Conservation (phyloP, 805 yeast genomes). For the Candida vaughaniae region DNA sequence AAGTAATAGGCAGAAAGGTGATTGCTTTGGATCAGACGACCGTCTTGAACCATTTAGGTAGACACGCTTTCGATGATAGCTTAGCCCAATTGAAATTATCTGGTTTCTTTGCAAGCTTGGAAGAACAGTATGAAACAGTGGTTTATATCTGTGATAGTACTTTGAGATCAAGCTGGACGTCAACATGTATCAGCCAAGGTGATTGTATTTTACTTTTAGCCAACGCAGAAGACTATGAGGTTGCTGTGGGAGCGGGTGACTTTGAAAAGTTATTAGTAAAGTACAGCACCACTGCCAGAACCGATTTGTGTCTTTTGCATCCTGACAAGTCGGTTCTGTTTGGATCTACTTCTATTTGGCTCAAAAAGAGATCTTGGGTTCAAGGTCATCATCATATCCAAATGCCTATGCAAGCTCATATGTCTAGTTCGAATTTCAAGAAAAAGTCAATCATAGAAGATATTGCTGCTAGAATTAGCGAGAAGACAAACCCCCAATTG, state of each 20-base stretch:
- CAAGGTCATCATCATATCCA: slow-evolving; percentile 91
- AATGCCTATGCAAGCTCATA: slow-evolving; percentile 40
- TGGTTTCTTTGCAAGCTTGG: slow-evolving; percentile 87
- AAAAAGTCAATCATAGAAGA: slow-evolving; percentile 26
- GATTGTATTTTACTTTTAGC: slow-evolving; percentile 91
- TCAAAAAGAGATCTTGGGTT: slow-evolving; percentile 85
- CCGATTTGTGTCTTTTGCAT: slow-evolving; percentile 82
- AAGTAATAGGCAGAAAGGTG: slow-evolving; percentile 68
- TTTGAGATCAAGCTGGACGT: slow-evolving; percentile 83
- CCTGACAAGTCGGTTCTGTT: slow-evolving; percentile 80
- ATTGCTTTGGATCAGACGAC: slow-evolving; percentile 82
- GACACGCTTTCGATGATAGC: slow-evolving; percentile 84
- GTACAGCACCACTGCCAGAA: slow-evolving; percentile 78
- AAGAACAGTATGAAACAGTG: slow-evolving; percentile 84
- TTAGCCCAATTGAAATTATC: slow-evolving; percentile 81
- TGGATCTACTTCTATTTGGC: slow-evolving; percentile 83
- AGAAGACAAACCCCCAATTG: slow-evolving; percentile 33
- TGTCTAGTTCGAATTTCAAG: slow-evolving; percentile 5
- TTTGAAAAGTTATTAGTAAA: slow-evolving; percentile 75
- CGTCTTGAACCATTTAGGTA: slow-evolving; percentile 75
- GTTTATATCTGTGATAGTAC: slow-evolving; percentile 87
- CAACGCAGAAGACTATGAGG: slow-evolving; percentile 64
- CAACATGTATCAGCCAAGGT: slow-evolving; percentile 90
- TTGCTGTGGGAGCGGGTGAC: slow-evolving; percentile 73
- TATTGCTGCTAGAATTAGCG: slow-evolving; percentile 34